Base-by-base conservation (phyloP, 2,329 filamentous ascomycete species). In the Colletotrichum musicola region DNA sequence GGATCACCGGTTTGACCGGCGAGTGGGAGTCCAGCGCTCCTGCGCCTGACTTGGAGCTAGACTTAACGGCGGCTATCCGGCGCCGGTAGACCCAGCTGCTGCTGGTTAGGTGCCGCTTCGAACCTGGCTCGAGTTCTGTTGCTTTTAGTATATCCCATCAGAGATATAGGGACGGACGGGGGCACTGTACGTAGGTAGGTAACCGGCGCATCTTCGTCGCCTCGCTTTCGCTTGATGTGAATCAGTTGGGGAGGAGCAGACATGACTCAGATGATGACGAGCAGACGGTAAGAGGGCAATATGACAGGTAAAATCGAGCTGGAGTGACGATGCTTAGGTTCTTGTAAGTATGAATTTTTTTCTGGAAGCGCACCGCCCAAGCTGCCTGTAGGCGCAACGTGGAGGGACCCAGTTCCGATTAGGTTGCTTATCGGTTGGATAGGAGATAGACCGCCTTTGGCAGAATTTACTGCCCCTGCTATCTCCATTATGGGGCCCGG, bases 171-270 rank as follows among this genome's bases (percentile, higher is more conserved):
- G 35, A 65, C 22, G 22, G 22, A 22, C 22, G 64, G 55, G 54
- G 57, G 22, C 27, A 16, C 35, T 84, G 70, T 74, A 89, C 86
- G 83, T 54, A 89, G 82, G 72, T 87, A 88, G 61, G 86, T 83
- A 58, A 89, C 84, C 4, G 87, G 85, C 13, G 81, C 79, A 40
- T 84, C 82, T 66, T 86, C 83, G 16, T 84, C 85, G 58, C 83
- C 84, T 47, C 86, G 84, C 79, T 89, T 89, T 74, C 88, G 86
- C 82, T 89, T 89, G 72, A 90, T 85, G 65, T 86, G 85, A 77
- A 90, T 89, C 56, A 87, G 79, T 69, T 88, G 84, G 27, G 87
- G 87, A 25, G 87, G 88, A 4, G 88, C 79, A 56, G 87, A 87
- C 87, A 89, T 89, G 62, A 54, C 62, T 25, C 22, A 25, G 22